Evolutionary conservation across 305 asterid genomes (phyloP).

Genomic region (Fraxinus dipetala): DNA sequence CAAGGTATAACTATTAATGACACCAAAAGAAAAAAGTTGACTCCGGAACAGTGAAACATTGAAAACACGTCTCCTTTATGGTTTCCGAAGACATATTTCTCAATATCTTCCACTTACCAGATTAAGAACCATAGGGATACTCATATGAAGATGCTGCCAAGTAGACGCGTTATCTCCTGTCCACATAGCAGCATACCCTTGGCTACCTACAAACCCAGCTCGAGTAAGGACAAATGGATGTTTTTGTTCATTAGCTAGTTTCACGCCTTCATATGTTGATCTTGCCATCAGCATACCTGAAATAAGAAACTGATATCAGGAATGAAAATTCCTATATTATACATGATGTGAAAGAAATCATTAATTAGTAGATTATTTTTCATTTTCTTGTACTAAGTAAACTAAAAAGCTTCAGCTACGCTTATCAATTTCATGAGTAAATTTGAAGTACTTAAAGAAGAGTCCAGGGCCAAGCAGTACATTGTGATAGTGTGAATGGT

Average conservation of each 20-base stretch:
- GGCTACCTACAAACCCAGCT: constrained; percentile 96
- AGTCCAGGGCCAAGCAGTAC: constrained; percentile 35
- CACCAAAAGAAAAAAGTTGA: background rate
- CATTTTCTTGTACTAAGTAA: background rate
- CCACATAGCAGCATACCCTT: constrained; percentile 97
- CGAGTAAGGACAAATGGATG: constrained; percentile 97
- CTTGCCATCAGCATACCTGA: constrained; percentile 97
- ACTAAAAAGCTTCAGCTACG: background rate
- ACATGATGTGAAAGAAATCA: constrained; percentile 4
- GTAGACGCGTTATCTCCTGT: constrained; percentile 91
- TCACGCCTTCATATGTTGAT: constrained; percentile 90
- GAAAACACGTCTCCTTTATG: background rate
- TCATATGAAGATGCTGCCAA: constrained; percentile 97
- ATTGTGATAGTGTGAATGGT: constrained; percentile 89
- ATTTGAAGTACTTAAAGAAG: background rate
- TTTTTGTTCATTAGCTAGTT: constrained; percentile 57
- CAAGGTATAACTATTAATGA: background rate
- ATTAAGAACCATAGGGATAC: constrained; percentile 89
- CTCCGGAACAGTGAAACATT: background rate
- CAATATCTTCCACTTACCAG: constrained; percentile 45
- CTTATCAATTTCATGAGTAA: background rate
- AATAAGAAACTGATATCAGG: background rate
- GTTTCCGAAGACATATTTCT: background rate
- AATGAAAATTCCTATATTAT: background rate
- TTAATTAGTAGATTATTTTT: background rate